Percentiles rank a stretch among this genome's conserved stretches.
phyloP scores from a whole-genome alignment of 768 basidiomycete genomes.

The Tricholoma bakamatsutake region DNA sequence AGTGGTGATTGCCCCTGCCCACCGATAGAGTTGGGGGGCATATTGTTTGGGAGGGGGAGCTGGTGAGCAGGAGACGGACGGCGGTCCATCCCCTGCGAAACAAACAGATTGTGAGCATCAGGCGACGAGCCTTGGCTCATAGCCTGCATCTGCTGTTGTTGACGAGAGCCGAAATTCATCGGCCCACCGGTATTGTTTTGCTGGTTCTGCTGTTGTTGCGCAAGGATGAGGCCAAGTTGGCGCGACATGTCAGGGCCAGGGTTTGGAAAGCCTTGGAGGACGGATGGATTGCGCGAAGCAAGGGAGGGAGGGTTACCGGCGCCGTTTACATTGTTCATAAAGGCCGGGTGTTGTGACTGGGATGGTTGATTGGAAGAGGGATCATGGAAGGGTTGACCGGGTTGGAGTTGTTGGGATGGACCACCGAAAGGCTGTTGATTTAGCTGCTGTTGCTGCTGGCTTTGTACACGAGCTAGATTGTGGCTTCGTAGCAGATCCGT shows the following conservation, averaged over 20 bases:
- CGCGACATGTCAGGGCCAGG: constrained; percentile 19
- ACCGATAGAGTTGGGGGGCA: constrained; percentile 6
- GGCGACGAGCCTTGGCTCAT: constrained; percentile 32
- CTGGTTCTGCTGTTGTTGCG: constrained; percentile 28
- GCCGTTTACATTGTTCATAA: background rate
- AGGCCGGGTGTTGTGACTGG: constrained; percentile 30
- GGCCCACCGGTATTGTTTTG: background rate
- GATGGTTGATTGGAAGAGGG: constrained; percentile 24
- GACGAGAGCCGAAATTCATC: background rate
- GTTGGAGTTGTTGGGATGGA: constrained; percentile 22
- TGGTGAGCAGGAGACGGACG: constrained; percentile 45
- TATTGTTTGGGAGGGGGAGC: constrained; percentile 16
- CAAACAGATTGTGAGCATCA: constrained; percentile 36
- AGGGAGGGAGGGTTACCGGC: constrained; percentile 17
- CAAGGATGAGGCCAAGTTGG: constrained; percentile 44
- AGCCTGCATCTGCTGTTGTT: constrained; percentile 21
- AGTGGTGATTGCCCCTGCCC: constrained; percentile 1
- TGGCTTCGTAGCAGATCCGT: constrained; percentile 39
- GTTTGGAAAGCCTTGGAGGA: constrained; percentile 32
- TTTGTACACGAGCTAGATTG: constrained; percentile 33
- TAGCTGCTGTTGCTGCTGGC: constrained; percentile 24
- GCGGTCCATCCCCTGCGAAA: constrained; percentile 43
- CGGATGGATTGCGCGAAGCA: constrained; percentile 25
- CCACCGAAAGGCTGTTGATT: constrained; percentile 33
- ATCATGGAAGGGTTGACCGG: constrained; percentile 27